Base-by-base conservation (phyloP, 2,329 filamentous ascomycete species). In the Colletotrichum godetiae region DNA sequence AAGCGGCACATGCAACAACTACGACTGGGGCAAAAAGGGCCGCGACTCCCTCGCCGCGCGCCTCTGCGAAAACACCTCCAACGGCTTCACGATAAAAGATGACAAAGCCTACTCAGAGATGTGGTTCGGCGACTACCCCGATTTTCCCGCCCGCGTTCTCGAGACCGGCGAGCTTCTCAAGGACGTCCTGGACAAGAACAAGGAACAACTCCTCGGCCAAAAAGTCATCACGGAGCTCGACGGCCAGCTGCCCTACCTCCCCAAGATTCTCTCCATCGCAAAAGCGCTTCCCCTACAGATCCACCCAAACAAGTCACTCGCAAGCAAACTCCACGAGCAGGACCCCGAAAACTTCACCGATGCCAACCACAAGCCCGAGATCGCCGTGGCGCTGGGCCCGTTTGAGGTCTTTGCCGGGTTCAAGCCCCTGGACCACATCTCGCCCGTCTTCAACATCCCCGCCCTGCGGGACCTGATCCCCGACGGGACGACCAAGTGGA, bases 41-140 rank as follows among this genome's bases (percentile, higher is more conserved):
- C 87, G 85, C 15, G 80, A 92, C 2, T 94, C 92, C 0, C 81
- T 94, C 13, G 91, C 92, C 13, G 93, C 92, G 1, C 86, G 86
- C 55, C 83, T 94, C 11, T 93, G 91, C 77, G 86, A 88, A 12
- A 89, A 92, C 76, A 93, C 92, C 0, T 90, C 91, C 0, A 89
- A 90, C 13, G 85, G 86, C 46, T 93, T 93, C 82, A 86, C 88
- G 73, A 88, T 95, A 61, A 87, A 94, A 27, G 88, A 93, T 67
- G 85, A 87, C 70, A 87, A 90, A 76, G 82, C 85, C 7, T 95
- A 95, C 78, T 86, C 86, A 0, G 86, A 88, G 88, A 90, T 92
- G 87, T 95, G 93, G 93, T 93, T 95, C 85, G 93, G 92, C 4
- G 94, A 93, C 57, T 94, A 95, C 78, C 92, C 92, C 0, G 90